phyloP scores from a whole-genome alignment of 768 basidiomycete species.

The Tulasnella sp. region DNA sequence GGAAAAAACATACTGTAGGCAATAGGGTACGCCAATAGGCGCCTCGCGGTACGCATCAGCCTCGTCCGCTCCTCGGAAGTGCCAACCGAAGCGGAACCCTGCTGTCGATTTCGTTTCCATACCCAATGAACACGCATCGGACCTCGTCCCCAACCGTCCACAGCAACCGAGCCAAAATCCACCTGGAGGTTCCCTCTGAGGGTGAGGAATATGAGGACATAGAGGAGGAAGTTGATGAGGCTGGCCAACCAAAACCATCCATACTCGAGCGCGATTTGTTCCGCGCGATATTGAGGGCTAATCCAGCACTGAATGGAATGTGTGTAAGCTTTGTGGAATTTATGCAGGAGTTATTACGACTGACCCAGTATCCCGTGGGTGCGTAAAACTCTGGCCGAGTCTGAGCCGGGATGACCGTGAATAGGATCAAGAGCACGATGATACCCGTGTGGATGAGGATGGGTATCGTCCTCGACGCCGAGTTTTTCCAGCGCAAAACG shows the following conservation, averaged over 20 bases:
- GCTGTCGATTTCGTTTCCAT: slow-evolving; percentile 36
- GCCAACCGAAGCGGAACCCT: background rate
- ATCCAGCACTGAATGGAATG: no score
- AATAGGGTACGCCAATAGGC: background rate
- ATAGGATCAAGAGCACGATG: slow-evolving; percentile 32
- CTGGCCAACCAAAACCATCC: background rate
- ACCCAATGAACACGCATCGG: slow-evolving; percentile 28
- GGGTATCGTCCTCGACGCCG: slow-evolving; percentile 27
- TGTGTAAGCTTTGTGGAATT: no score
- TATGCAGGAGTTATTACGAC: background rate
- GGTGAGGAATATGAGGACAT: background rate
- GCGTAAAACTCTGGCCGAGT: slow-evolving; percentile 20
- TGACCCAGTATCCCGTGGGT: background rate
- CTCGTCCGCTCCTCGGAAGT: background rate
- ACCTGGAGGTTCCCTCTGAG: background rate
- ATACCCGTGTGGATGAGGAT: slow-evolving; percentile 26
- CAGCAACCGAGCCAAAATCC: slow-evolving; percentile 16
- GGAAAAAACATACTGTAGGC: background rate
- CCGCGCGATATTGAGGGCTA: no score
- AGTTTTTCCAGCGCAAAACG: slow-evolving; percentile 27
- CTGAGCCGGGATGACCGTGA: slow-evolving; percentile 18
- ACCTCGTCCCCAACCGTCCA: background rate
- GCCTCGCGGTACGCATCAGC: background rate
- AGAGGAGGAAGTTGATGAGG: background rate
- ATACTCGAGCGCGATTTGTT: no score